Percentiles rank a stretch among this genome's conserved stretches.
phyloP scores from a whole-genome alignment of 2,329 filamentous ascomycete genomes.

The Cadophora gregata region DNA sequence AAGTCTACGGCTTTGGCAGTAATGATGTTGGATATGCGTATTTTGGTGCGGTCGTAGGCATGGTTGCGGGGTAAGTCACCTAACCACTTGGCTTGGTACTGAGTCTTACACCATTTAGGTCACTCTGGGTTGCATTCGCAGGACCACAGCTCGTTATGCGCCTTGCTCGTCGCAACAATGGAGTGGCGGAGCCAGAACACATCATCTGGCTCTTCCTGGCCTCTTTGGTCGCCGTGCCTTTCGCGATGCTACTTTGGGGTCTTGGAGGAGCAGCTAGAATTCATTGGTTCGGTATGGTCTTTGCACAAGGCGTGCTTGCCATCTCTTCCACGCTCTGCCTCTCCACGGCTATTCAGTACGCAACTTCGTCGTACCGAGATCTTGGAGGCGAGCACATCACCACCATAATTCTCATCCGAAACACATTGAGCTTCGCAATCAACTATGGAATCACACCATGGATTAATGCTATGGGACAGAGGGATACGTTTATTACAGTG shows the following conservation, averaged over 20 bases:
- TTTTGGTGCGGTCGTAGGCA: conserved; percentile 40
- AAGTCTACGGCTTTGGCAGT: conserved; percentile 44
- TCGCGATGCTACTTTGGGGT: conserved; percentile 55
- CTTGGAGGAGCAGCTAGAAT: conserved; percentile 53
- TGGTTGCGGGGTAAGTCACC: conserved; percentile 34
- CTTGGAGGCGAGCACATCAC: conserved; percentile 54
- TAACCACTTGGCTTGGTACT: too few relatives aligned
- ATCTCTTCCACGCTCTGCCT: conserved; percentile 46
- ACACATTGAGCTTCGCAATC: conserved; percentile 56
- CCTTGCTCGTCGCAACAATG: conserved; percentile 49
- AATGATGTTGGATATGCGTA: conserved; percentile 43
- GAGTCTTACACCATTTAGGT: conserved; percentile 13
- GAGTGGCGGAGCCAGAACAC: conserved; percentile 44
- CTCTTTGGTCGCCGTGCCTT: conserved; percentile 49
- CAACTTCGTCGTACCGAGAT: conserved; percentile 54
- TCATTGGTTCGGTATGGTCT: conserved; percentile 52
- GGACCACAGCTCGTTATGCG: conserved; percentile 33
- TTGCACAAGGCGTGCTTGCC: conserved; percentile 52
- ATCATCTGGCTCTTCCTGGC: conserved; percentile 43
- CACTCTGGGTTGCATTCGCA: conserved; percentile 31
- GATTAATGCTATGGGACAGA: conserved; percentile 48
- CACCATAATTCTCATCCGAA: conserved; percentile 53
- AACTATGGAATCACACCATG: conserved; percentile 57
- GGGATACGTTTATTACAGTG: conserved; percentile 51
- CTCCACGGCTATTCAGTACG: conserved; percentile 52